Evolutionary conservation across 208 protist species (phyloP).

Genomic region (Polymyxa betae): DNA sequence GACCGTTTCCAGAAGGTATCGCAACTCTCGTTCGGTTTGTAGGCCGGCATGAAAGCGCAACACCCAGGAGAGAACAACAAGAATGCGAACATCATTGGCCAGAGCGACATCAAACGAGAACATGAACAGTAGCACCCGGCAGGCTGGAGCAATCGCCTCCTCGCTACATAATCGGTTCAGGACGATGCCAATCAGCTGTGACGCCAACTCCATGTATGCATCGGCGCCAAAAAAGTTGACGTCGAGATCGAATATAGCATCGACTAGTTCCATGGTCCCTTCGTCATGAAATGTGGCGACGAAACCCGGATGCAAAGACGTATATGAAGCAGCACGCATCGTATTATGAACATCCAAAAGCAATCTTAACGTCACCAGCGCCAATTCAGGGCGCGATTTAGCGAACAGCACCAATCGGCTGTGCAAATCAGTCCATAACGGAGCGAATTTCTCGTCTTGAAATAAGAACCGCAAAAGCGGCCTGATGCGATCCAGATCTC

Average conservation of each 20-base stretch:
- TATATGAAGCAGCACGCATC: not conserved
- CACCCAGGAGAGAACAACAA: not conserved
- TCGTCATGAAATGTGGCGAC: not conserved
- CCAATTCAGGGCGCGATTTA: not conserved
- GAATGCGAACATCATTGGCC: not conserved
- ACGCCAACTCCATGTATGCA: not conserved
- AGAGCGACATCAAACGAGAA: constrained; percentile 3
- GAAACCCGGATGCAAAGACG: not conserved
- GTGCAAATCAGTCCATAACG: not conserved
- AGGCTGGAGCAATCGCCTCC: not conserved
- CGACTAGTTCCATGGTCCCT: not conserved
- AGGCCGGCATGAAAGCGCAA: not conserved
- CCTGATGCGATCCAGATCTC: not conserved
- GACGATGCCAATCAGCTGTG: not conserved
- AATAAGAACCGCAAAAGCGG: not conserved
- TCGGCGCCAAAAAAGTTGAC: not conserved
- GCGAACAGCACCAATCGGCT: not conserved
- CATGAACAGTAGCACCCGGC: constrained; percentile 4
- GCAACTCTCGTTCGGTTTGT: not conserved
- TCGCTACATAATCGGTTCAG: not conserved
- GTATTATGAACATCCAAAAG: not conserved
- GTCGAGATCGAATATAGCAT: constrained; percentile 13
- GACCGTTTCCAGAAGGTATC: not conserved
- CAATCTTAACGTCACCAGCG: not conserved
- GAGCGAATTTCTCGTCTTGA: not conserved